Conservation (phyloP, 768 basidiomycete species). For the Tremella mesenterica region DNA sequence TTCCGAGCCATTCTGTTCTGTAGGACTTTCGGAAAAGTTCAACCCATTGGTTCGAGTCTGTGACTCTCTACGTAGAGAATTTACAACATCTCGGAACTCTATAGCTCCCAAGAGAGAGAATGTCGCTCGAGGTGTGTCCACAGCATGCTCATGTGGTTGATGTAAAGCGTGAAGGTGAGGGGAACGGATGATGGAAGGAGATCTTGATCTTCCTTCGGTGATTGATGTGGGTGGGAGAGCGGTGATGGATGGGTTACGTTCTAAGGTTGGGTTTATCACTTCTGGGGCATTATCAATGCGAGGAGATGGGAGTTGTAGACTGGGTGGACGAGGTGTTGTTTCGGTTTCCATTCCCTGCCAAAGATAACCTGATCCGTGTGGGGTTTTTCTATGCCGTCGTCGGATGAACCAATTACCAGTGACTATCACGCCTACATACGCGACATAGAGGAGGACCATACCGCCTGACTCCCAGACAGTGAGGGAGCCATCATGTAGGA, state of each 20-base stretch:
- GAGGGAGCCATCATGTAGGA: constrained; percentile 69
- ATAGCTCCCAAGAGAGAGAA: constrained; percentile 82
- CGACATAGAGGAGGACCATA: constrained; percentile 63
- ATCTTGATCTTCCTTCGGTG: not conserved
- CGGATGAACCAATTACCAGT: constrained; percentile 65
- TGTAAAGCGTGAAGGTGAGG: not conserved
- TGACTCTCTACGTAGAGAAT: constrained; percentile 65
- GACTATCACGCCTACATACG: constrained; percentile 70
- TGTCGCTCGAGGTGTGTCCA: constrained; percentile 37
- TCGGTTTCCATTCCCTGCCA: too few relatives aligned
- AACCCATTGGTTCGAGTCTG: constrained; percentile 2
- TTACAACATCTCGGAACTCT: constrained; percentile 87
- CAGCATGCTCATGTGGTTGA: not conserved
- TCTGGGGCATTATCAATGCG: not conserved
- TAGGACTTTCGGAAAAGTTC: not conserved
- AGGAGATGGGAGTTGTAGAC: not conserved
- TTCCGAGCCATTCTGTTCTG: constrained; percentile 1
- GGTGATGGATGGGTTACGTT: not conserved
- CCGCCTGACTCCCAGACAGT: constrained; percentile 60
- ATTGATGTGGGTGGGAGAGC: not conserved
- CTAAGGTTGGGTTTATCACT: too few relatives aligned
- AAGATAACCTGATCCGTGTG: constrained; percentile 45
- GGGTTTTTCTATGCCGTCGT: constrained; percentile 51
- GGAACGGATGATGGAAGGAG: not conserved
- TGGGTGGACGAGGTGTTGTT: not conserved